These are phyloP conservation scores for Suhomyces wounanorum DNA, from an alignment of 1,139 yeast species.

Conservation along the genomic window DNA sequence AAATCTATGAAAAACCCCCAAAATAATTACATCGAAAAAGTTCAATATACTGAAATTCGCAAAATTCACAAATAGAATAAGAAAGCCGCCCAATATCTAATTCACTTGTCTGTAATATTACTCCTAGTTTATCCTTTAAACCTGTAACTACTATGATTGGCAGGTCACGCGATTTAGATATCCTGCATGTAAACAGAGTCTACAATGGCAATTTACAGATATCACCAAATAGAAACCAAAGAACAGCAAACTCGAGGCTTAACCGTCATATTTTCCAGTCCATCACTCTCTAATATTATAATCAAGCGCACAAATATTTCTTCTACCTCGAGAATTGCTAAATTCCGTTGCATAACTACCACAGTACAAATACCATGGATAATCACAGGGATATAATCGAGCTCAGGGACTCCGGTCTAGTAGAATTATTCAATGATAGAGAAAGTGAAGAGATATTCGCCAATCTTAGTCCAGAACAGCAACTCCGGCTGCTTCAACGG, in stretches of 20 bases:
- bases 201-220: neutral
- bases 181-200: neutral
- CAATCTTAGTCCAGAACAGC: constrained; percentile 20
- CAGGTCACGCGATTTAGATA: neutral
- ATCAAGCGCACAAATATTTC: neutral
- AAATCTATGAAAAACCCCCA: neutral
- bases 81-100: too few relatives aligned
- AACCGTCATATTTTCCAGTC: neutral
- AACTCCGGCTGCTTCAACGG: constrained; percentile 15
- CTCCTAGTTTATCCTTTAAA: too few relatives aligned
- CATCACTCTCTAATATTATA: neutral
- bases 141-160: too few relatives aligned
- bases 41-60: too few relatives aligned
- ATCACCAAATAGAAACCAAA: neutral
- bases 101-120: too few relatives aligned
- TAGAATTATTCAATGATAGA: constrained; percentile 18
- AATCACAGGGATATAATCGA: constrained; percentile 22
- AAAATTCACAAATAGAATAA: neutral
- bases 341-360: neutral
- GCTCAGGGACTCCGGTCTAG: constrained; percentile 23
- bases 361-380: neutral
- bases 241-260: neutral
- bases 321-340: neutral
- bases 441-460: constrained; percentile 20
- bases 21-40: too few relatives aligned